These are phyloP conservation scores for Boletus rubropictus DNA, from an alignment of 768 basidiomycete species.

Conservation along the genomic window DNA sequence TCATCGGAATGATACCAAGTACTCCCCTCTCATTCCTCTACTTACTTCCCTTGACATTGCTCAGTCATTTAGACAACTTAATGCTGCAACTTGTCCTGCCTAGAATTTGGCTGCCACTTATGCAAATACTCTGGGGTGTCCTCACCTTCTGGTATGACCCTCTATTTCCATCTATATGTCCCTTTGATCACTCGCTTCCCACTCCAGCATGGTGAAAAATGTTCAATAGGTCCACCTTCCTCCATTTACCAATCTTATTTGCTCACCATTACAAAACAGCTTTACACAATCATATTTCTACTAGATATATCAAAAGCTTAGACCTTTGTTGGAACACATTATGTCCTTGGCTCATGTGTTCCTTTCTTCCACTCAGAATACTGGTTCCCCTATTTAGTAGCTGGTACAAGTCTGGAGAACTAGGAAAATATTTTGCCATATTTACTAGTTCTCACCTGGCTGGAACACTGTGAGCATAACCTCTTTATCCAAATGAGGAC, in stretches of 20 bases:
- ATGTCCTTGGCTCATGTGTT: conserved; percentile 64
- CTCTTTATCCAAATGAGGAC: neutral
- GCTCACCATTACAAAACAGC: conserved; percentile 28
- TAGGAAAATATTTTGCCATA: conserved; percentile 67
- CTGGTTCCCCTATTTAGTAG: conserved; percentile 25
- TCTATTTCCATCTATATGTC: neutral
- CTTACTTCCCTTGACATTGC: no score
- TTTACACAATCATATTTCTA: conserved; percentile 67
- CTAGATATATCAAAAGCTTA: conserved; percentile 71
- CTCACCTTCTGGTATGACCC: conserved; percentile 54
- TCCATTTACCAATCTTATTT: neutral
- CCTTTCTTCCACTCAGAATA: neutral
- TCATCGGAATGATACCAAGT: conserved; percentile 73
- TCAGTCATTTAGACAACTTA: no score
- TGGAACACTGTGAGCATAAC: conserved; percentile 49
- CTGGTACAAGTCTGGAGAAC: conserved; percentile 67
- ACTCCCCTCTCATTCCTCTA: conserved; percentile 22
- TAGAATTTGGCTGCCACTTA: conserved; percentile 58
- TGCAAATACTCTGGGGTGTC: conserved; percentile 62
- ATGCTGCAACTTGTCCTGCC: no score
- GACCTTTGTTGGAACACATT: conserved; percentile 72
- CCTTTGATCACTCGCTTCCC: no score
- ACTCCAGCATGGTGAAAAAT: conserved; percentile 47
- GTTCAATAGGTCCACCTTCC: conserved; percentile 45
- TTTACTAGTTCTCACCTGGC: conserved; percentile 60